These are phyloP conservation scores for Backusella circina DNA, from an alignment of 192 early-diverging fungal genomes.

Conservation along the genomic window DNA sequence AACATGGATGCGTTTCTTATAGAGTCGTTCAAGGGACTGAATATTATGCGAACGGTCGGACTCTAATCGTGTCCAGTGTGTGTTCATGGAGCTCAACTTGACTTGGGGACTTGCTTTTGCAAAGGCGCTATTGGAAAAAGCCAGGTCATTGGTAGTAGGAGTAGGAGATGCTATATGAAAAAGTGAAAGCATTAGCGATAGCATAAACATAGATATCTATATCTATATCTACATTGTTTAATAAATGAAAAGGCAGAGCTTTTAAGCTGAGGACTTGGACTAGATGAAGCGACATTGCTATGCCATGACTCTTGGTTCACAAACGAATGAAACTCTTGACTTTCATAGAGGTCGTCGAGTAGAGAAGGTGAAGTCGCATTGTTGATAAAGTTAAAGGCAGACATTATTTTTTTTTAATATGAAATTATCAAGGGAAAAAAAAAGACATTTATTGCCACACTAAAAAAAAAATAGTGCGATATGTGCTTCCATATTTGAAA, in stretches of 20 bases:
- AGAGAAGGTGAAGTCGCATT: neutral
- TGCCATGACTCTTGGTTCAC: neutral
- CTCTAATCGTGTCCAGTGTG: neutral
- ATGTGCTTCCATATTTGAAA: too few relatives aligned
- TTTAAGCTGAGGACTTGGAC: neutral
- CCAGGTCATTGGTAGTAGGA: neutral
- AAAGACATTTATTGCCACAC: neutral
- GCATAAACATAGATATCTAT: neutral
- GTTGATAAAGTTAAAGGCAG: neutral
- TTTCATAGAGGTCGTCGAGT: neutral
- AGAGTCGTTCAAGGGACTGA: neutral
- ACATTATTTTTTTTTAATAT: neutral
- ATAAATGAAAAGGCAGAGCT: neutral
- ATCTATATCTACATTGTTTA: neutral
- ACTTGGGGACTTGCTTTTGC: neutral
- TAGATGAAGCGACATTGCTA: neutral
- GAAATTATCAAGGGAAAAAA: neutral
- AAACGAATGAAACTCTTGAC: neutral
- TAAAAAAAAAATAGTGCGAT: neutral
- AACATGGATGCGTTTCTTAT: neutral
- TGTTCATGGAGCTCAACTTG: neutral
- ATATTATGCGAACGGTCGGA: neutral
- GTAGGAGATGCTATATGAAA: neutral
- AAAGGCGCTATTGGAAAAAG: neutral
- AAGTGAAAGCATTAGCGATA: neutral